These are phyloP conservation scores for Meira nashicola DNA, from an alignment of 1,284 basidiomycete species.

Conservation along the genomic window DNA sequence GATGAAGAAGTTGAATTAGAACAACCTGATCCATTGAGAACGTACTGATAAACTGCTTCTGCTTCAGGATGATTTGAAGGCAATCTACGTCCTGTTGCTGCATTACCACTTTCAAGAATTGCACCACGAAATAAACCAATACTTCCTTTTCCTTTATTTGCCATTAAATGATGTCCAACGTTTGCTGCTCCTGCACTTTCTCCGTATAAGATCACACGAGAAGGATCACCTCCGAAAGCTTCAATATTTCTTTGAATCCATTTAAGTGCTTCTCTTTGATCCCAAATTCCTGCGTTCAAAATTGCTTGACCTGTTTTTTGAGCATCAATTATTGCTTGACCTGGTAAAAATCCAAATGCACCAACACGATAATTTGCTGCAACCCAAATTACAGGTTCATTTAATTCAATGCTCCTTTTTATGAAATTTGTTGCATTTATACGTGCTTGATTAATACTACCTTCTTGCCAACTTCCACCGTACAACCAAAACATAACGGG, in stretches of 20 bases:
- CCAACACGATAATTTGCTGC: conserved; percentile 30
- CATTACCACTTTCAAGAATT: conserved; percentile 28
- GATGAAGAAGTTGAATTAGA: conserved; percentile 16
- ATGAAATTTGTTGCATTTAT: conserved; percentile 32
- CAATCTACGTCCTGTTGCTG: conserved; percentile 18
- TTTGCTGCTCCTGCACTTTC: conserved; percentile 31
- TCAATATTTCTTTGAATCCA: conserved; percentile 33
- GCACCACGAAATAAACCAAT: conserved; percentile 28
- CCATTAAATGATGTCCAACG: conserved; percentile 22
- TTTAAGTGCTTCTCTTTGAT: conserved; percentile 29
- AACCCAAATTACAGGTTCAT: conserved; percentile 32
- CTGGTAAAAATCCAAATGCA: conserved; percentile 29
- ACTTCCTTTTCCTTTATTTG: conserved; percentile 23
- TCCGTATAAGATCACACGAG: conserved; percentile 25
- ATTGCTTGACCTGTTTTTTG: conserved; percentile 20
- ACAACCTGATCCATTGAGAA: conserved; percentile 17
- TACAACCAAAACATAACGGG: conserved; percentile 28
- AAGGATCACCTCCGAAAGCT: conserved; percentile 32
- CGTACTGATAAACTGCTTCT: conserved; percentile 11
- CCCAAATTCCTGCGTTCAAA: conserved; percentile 28
- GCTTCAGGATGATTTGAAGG: conserved; percentile 1
- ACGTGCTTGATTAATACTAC: conserved; percentile 3
- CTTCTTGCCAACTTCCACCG: conserved; percentile 17
- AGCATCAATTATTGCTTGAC: conserved; percentile 15
- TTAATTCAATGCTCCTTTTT: conserved; percentile 18